Base-by-base conservation (phyloP, 345 rosid genomes). In the Populus euphratica region DNA sequence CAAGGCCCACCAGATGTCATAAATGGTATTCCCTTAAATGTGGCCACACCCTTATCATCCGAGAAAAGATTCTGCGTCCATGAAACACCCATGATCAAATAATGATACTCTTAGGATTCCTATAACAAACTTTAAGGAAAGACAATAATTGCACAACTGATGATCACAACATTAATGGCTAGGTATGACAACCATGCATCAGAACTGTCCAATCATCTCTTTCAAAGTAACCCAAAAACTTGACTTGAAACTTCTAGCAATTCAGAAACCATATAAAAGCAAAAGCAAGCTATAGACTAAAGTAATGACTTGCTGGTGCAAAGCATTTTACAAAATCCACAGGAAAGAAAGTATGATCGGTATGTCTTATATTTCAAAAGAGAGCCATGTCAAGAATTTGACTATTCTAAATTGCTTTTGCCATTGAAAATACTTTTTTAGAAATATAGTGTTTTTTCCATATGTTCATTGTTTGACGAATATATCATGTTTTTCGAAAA, bases 1-100 rank as follows among this genome's bases (percentile, higher is more conserved):
- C 96, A 89, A 33, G 96, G 94, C 61, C 98, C 97, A 12, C 89
- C 92, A 12, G 93, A 91, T 23, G 99, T 93, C 97, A 96, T 96
- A 73, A 93, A 96, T 59, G 97, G 94, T 73, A 89, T 83, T 64
- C 94, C 99, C 85, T 93, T 91, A 85, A 83, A 96, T 68, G 97
- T 96, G 71, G 99, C 99, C 70, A 93, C 91, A 11, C 98, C 97
- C 76, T 85, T 91, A 59, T 92, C 99, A 83, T 96, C 93, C 1
- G 99, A 91, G 83, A 81, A 91, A 49, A 96, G 96, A 89, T 86
- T 35, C 97, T 93, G 94, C 94, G 86, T 52, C 83, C 78, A 67
- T 62, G 68, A 69, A 72, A 81, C 35, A 62, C 54, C 50, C 50
- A 73, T 54, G 4, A 74, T 76, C 75, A 70, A 36, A 16, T 20